A percentile compares a stretch with the other conserved stretches of the same genome.
Conservation (phyloP, 768 basidiomycete species). For the Tricholomella constricta region DNA sequence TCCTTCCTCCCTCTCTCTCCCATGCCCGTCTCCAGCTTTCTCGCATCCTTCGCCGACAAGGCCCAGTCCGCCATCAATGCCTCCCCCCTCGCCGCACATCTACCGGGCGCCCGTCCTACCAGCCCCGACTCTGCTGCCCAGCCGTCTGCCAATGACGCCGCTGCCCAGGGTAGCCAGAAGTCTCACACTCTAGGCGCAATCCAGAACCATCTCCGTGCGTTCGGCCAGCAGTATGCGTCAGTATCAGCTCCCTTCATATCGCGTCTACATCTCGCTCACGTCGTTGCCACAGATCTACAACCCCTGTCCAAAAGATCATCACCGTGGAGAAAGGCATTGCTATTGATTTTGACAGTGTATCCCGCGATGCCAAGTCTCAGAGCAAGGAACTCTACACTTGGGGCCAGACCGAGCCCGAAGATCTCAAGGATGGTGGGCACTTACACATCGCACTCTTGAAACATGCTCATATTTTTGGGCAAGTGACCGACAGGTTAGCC, state of each 20-base stretch:
- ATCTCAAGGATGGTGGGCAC: conserved; percentile 74
- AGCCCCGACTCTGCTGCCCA: conserved; percentile 41
- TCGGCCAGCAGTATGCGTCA: conserved; percentile 77
- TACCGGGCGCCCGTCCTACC: conserved; percentile 40
- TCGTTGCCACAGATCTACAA: conserved; percentile 46
- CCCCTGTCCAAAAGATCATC: conserved; percentile 76
- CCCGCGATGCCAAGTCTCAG: conserved; percentile 66
- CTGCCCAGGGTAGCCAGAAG: conserved; percentile 45
- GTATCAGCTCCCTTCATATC: conserved; percentile 21
- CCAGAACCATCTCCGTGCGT: conserved; percentile 69
- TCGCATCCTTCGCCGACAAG: conserved; percentile 73
- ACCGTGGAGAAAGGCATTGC: conserved; percentile 78
- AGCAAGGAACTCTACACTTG: conserved; percentile 87
- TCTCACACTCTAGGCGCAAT: conserved; percentile 61
- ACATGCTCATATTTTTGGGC: conserved; percentile 9
- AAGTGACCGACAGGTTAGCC: conserved; percentile 80
- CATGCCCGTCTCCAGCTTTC: conserved; percentile 65
- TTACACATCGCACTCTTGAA: conserved; percentile 2
- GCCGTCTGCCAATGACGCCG: conserved; percentile 45
- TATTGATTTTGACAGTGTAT: conserved; percentile 68
- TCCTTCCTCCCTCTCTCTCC: conserved; percentile 15
- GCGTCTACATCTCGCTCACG: conserved; percentile 8
- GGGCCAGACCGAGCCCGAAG: conserved; percentile 72
- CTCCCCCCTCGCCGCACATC: conserved; percentile 57
- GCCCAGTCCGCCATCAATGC: conserved; percentile 71